A percentile compares a stretch with the other conserved stretches of the same genome.
phyloP scores from a whole-genome alignment of 1,284 basidiomycete genomes.

The Singerocomus inundabilis region DNA sequence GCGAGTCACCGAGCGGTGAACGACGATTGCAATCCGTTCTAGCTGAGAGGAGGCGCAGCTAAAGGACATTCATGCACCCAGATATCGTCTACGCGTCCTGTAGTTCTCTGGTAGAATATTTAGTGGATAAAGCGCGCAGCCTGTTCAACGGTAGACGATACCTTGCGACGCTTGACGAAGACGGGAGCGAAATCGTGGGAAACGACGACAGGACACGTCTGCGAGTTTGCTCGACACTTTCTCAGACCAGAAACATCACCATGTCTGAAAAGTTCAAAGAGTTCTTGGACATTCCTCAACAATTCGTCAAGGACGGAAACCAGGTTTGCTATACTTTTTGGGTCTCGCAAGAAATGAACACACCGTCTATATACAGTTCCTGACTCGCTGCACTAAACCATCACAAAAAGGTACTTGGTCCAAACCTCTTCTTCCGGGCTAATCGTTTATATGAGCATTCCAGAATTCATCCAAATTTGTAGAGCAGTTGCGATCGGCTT shows the following conservation, averaged over 20 bases:
- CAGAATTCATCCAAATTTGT: slow-evolving; percentile 92
- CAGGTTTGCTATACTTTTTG: slow-evolving; percentile 56
- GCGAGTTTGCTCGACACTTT: slow-evolving; percentile 8
- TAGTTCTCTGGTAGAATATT: slow-evolving; percentile 1
- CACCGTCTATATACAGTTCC: slow-evolving; percentile 59
- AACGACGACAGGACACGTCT: slow-evolving; percentile 23
- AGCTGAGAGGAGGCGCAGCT: slow-evolving; percentile 26
- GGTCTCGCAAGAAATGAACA: background rate
- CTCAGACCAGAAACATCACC: slow-evolving; percentile 29
- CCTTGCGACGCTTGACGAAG: slow-evolving; percentile 7
- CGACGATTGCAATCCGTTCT: slow-evolving; percentile 28
- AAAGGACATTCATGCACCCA: slow-evolving; percentile 54
- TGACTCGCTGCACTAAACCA: slow-evolving; percentile 97
- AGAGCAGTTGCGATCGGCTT: slow-evolving; percentile 93
- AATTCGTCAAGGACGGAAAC: slow-evolving; percentile 91
- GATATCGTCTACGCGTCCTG: slow-evolving; percentile 14
- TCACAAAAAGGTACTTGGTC: slow-evolving; percentile 77
- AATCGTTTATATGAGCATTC: slow-evolving; percentile 5
- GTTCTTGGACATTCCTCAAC: slow-evolving; percentile 87
- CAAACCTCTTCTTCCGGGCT: background rate
- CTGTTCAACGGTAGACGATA: slow-evolving; percentile 3
- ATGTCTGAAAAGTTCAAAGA: slow-evolving; percentile 94
- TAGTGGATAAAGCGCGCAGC: slow-evolving; percentile 1
- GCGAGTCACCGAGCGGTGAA: slow-evolving; percentile 22
- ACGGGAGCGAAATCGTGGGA: slow-evolving; percentile 21